phyloP scores from a whole-genome alignment of 257 asterid genomes.

The Solanum pimpinellifolium region DNA sequence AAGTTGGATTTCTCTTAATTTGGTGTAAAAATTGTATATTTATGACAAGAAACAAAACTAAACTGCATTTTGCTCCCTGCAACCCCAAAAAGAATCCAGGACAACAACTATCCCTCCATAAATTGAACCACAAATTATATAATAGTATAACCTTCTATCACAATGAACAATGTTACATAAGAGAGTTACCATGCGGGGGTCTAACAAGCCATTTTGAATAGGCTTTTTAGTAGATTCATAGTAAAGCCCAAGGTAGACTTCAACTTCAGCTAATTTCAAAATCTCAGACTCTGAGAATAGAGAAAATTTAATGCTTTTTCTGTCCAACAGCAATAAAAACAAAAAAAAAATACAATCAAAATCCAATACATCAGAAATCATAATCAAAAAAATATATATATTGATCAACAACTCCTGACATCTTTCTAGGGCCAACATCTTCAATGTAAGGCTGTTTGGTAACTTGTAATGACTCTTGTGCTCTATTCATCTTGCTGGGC shows the following conservation, averaged over 20 bases:
- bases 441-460: slow-evolving; percentile 71
- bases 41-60: background rate
- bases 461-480: slow-evolving; percentile 25
- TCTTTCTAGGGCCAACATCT: slow-evolving; percentile 81
- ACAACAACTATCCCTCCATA: background rate
- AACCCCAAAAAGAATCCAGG: background rate
- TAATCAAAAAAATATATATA: background rate
- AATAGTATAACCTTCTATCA: background rate
- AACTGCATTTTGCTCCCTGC: background rate
- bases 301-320: slow-evolving; percentile 70
- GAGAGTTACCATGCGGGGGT: slow-evolving; percentile 60
- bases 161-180: background rate
- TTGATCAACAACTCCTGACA: slow-evolving; percentile 23
- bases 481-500: slow-evolving; percentile 25
- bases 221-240: slow-evolving; percentile 45
- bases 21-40: background rate
- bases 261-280: slow-evolving; percentile 57
- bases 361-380: background rate
- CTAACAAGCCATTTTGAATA: slow-evolving; percentile 54
- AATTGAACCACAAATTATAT: background rate
- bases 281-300: slow-evolving; percentile 53
- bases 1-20: background rate
- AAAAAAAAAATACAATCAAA: background rate
- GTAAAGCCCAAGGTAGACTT: slow-evolving; percentile 45
- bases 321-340: slow-evolving; percentile 6